Conservation (phyloP, 768 basidiomycete species). For the Psilocybe sp. region DNA sequence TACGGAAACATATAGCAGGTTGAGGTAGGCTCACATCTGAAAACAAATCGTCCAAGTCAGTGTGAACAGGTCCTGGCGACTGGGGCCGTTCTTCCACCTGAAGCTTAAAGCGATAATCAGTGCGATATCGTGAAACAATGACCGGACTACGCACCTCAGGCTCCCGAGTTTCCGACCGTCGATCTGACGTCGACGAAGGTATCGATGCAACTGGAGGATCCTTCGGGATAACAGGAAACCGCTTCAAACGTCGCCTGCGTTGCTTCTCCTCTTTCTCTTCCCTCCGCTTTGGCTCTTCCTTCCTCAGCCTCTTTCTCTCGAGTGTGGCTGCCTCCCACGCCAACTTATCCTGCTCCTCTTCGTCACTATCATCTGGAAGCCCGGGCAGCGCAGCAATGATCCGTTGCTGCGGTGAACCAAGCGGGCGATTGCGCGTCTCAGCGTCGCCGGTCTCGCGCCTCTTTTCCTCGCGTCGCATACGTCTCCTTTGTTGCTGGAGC, state of each 20-base stretch:
- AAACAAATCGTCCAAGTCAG: not conserved
- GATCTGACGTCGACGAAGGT: not conserved
- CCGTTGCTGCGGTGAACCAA: slow-evolving; percentile 15
- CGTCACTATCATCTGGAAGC: slow-evolving; percentile 38
- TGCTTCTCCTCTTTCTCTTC: slow-evolving; percentile 9
- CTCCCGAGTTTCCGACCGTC: not conserved
- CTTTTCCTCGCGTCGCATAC: slow-evolving; percentile 1
- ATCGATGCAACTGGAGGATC: not conserved
- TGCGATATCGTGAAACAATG: too few relatives aligned
- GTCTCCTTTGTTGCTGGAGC: not conserved
- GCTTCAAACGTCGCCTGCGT: slow-evolving; percentile 11
- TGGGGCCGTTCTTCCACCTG: not conserved
- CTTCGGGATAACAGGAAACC: slow-evolving; percentile 16
- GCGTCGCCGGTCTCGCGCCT: slow-evolving; percentile 3
- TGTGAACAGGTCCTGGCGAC: not conserved
- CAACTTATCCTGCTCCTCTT: slow-evolving; percentile 31
- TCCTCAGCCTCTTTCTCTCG: slow-evolving; percentile 19
- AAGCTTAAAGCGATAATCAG: not conserved
- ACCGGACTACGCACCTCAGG: not conserved
- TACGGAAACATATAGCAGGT: not conserved
- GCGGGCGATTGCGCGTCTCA: not conserved
- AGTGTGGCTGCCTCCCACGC: slow-evolving; percentile 31
- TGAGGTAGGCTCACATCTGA: not conserved
- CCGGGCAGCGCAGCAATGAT: slow-evolving; percentile 32
- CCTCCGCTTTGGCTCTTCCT: slow-evolving; percentile 13